Base-by-base conservation (phyloP, 2,329 filamentous ascomycete genomes). In the Cadophora luteo-olivacea region DNA sequence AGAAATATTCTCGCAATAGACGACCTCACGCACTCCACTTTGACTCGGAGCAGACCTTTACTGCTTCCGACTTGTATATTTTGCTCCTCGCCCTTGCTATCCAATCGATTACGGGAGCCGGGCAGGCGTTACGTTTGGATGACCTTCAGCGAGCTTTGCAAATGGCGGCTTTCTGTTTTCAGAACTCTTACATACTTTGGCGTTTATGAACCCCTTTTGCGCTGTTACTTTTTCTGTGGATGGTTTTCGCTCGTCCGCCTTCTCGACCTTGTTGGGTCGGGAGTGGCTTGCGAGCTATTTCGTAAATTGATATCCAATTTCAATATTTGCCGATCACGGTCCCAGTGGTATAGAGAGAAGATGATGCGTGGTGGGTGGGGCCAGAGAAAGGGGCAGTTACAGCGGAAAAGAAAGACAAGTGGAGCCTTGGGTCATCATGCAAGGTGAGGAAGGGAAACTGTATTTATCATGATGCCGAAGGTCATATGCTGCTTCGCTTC, bases 1-100 rank as follows among this genome's bases (percentile, higher is more conserved):
- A 76, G 87, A 86, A 74, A 92, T 97, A 69, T 98, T 97, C 78
- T 82, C 48, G 65, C 16, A 64, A 66, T 62, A 33, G 48, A 45
- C 2, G 14, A 41, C 49, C 51, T 51, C 55, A 36, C 32, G 38
- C 54, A 36, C 32, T 48, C 54, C 41, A 49, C 64, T 65, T 67
- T 68, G 45, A 48, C 22, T 45, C 48, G 57, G 64, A 48, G 33
- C 51, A 60, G 32, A 58, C 48, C 33, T 48, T 48, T 58, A 48
- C 25, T 45, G 22, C 25, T 45, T 24, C 64, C 65, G 64, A 72
- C 64, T 60, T 73, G 67, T 72, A 71, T 6, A 62, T 65, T 66
- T 57, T 54, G 3, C 62, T 36, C 25, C 54, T 36, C 33, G 24
- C 25, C 25, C 62, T 12, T 64, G 38, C 33, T 12, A 32, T 33